A percentile compares a stretch with the other conserved stretches of the same genome.
Conservation (phyloP, 2,329 filamentous ascomycete genomes). For the Talaromyces sp. region DNA sequence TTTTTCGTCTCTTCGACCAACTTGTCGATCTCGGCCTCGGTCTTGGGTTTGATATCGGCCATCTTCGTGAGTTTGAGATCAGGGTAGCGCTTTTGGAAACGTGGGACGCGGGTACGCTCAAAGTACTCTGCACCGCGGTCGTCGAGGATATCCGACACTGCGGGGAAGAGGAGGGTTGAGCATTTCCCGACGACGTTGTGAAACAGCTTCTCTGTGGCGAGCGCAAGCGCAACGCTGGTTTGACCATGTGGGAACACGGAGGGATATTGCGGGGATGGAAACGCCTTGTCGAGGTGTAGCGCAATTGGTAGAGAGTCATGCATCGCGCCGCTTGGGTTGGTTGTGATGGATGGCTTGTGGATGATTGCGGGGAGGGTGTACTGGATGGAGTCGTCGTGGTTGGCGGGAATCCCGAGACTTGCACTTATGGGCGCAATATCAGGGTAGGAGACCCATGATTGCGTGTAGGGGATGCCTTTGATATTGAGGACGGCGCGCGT, state of each 20-base stretch:
- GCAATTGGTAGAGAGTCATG: constrained; percentile 36
- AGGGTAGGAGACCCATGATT: constrained; percentile 28
- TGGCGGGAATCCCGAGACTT: constrained; percentile 24
- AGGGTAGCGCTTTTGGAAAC: constrained; percentile 21
- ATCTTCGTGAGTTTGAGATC: constrained; percentile 26
- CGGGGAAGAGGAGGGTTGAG: constrained; percentile 24
- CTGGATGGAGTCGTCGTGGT: constrained; percentile 5
- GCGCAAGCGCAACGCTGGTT: constrained; percentile 31
- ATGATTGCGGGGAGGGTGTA: constrained; percentile 36
- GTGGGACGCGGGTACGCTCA: constrained; percentile 26
- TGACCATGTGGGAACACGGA: constrained; percentile 33
- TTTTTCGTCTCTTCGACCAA: constrained; percentile 23
- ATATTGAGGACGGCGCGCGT: constrained; percentile 27
- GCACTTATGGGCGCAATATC: constrained; percentile 29
- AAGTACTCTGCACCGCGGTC: constrained; percentile 31
- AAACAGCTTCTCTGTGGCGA: constrained; percentile 24
- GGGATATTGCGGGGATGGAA: constrained; percentile 26
- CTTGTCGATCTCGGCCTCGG: constrained; percentile 21
- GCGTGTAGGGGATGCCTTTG: constrained; percentile 28
- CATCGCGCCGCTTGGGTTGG: constrained; percentile 27
- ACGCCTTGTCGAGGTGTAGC: constrained; percentile 29
- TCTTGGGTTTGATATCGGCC: constrained; percentile 28
- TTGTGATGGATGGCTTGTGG: constrained; percentile 26
- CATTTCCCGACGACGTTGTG: constrained; percentile 1
- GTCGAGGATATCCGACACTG: constrained; percentile 27